Conservation (phyloP, 768 basidiomycete genomes). For the Lentinula sp. region DNA sequence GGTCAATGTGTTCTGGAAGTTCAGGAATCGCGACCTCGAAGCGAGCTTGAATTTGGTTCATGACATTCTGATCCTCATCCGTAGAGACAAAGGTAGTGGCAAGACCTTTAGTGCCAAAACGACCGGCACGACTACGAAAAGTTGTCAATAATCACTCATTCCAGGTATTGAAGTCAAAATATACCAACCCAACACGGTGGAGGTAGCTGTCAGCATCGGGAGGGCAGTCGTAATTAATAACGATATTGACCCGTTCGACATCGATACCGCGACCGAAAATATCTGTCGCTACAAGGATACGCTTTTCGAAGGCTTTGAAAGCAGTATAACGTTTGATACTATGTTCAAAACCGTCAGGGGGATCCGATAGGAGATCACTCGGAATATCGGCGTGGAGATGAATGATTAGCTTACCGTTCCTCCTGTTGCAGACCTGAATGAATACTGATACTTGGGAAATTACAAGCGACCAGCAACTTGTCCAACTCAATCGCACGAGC, state of each 20-base stretch:
- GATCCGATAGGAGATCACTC: not conserved
- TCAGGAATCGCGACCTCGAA: slow-evolving; percentile 98
- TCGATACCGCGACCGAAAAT: slow-evolving; percentile 99
- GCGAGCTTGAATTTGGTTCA: slow-evolving; percentile 89
- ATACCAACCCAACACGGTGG: slow-evolving; percentile 86
- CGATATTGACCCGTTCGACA: slow-evolving; percentile 99
- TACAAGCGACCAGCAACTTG: slow-evolving; percentile 92
- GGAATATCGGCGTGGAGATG: not conserved
- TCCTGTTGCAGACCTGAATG: slow-evolving; percentile 94
- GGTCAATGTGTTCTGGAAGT: slow-evolving; percentile 89
- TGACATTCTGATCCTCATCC: slow-evolving; percentile 89
- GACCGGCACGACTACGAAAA: slow-evolving; percentile 79
- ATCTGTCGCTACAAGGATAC: slow-evolving; percentile 97
- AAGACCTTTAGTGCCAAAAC: slow-evolving; percentile 99
- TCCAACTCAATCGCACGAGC: slow-evolving; percentile 95
- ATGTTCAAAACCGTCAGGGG: not conserved
- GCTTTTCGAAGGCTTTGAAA: slow-evolving; percentile 99
- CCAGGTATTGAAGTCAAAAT: not conserved
- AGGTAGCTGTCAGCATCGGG: slow-evolving; percentile 97
- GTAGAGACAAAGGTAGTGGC: slow-evolving; percentile 95
- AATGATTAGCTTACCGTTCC: slow-evolving; percentile 67
- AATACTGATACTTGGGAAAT: slow-evolving; percentile 97
- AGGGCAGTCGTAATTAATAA: slow-evolving; percentile 98
- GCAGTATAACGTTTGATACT: slow-evolving; percentile 95
- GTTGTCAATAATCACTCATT: not conserved